Evolutionary conservation across 306 rosid genomes (phyloP).

Genomic region (Erythrophleum fordii): DNA sequence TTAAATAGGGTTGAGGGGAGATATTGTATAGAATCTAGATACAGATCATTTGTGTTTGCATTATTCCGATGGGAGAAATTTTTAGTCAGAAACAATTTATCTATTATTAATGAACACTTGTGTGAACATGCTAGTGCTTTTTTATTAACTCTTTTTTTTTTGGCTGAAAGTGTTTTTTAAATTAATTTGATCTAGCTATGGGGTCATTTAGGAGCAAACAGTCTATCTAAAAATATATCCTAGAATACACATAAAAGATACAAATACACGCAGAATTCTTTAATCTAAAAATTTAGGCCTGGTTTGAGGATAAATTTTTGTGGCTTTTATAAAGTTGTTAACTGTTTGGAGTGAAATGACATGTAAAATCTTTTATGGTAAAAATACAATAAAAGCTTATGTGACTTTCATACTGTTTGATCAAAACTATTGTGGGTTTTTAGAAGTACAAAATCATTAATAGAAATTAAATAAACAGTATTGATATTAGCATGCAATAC

Average conservation of each 20-base stretch:
- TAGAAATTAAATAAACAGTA: background rate
- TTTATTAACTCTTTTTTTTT: background rate
- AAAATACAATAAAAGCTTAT: background rate
- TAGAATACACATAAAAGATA: background rate
- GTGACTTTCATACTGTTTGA: background rate
- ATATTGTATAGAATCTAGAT: background rate
- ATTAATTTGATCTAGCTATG: too few species aligned
- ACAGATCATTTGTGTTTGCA: background rate
- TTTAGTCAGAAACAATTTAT: background rate
- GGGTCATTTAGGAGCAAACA: too few species aligned
- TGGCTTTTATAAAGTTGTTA: background rate
- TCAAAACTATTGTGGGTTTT: background rate
- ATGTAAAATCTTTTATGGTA: background rate
- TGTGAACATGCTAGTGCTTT: background rate
- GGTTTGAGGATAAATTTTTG: background rate
- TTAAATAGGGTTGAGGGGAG: background rate
- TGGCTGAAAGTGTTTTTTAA: too few species aligned
- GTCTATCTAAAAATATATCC: background rate
- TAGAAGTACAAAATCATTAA: background rate
- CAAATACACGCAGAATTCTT: background rate
- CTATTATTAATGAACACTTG: background rate
- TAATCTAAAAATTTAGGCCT: background rate
- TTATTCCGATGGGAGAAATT: background rate
- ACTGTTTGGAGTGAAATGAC: background rate
- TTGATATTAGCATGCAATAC: background rate